Percentiles rank a stretch among this genome's conserved stretches.
Conservation (phyloP, 148 eudicot genomes). For the Cornus controversa region DNA sequence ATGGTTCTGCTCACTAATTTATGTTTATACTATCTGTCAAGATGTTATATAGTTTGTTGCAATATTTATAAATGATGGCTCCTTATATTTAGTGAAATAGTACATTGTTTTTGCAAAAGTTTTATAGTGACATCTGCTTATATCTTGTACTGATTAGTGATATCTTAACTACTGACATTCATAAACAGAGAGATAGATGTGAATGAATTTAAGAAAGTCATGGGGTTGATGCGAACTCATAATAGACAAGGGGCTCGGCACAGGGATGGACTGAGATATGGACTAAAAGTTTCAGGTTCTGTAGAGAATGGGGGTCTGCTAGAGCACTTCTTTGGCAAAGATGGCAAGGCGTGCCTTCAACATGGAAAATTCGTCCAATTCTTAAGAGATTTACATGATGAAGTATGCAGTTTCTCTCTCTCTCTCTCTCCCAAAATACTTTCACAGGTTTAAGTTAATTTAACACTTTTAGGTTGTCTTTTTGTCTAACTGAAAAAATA, state of each 20-base stretch:
- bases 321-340: conserved; percentile 86
- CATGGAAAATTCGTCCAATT: conserved; percentile 72
- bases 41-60: background rate
- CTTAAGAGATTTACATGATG: conserved; percentile 73
- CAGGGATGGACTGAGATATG: conserved; percentile 59
- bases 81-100: background rate
- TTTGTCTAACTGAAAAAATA: background rate
- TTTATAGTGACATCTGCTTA: background rate
- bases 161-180: background rate
- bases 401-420: conserved; percentile 37
- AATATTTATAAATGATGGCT: background rate
- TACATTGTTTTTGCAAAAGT: background rate
- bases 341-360: conserved; percentile 60
- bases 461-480: background rate
- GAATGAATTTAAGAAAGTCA: conserved; percentile 87
- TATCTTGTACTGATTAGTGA: background rate
- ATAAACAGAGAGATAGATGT: conserved; percentile 62
- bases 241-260: conserved; percentile 76
- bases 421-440: background rate
- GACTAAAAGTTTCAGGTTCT: conserved; percentile 53
- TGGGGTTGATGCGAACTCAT: conserved; percentile 71
- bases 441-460: background rate
- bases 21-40: too few relatives aligned
- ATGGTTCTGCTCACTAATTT: background rate
- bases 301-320: conserved; percentile 78